Evolutionary conservation across 345 rosid genomes (phyloP), one percentile per base, ranked within the genome.

Genomic region (Eutrema heterophyllum): DNA sequence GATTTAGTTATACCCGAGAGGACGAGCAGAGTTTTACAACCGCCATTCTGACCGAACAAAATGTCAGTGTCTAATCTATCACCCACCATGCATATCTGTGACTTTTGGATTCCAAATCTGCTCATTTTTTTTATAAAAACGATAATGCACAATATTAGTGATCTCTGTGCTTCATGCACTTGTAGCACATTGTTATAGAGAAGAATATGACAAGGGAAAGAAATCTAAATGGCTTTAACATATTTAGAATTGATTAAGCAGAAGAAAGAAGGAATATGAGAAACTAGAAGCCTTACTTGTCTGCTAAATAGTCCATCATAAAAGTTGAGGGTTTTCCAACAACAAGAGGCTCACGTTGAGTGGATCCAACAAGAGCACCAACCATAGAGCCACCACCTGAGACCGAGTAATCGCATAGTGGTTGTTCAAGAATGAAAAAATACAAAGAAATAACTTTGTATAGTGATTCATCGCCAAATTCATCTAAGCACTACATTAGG

Each of bases 271-370:
- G n/a, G 54, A 49, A 24, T 4, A 55, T 12, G 21, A 67, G 69
- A 38, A n/a, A 14, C n/a, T 44, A 43, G 2, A 58, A 61, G 41
- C 29, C 86, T 40, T 87, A 94, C 98, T 94, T 79, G 74, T 91
- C 77, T 44, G 97, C 87, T 48, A 94, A 58, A 82, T 94, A 94
- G 70, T 94, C 97, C 98, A 94, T 94, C 97, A 94, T 92, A 70
- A 94, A 94, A 62, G 96, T 91, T 29, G 98, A 94, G 27, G 98
- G 98, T 79, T 95, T 95, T 75, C 99, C 99, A 40, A 90, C 99
- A 6, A 92, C 96, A 73, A 84, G 70, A 16, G 99, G 99, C 75
- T 90, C 96, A 32, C 85, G 92, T 80, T 92, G 92, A 73, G 89
- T 85, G 2, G 97, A 89, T 67, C 96, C 97, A 18, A 77, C 55